Evolutionary conservation across 208 protist genomes (phyloP).

Genomic region (Tritrichomonas foetus): DNA sequence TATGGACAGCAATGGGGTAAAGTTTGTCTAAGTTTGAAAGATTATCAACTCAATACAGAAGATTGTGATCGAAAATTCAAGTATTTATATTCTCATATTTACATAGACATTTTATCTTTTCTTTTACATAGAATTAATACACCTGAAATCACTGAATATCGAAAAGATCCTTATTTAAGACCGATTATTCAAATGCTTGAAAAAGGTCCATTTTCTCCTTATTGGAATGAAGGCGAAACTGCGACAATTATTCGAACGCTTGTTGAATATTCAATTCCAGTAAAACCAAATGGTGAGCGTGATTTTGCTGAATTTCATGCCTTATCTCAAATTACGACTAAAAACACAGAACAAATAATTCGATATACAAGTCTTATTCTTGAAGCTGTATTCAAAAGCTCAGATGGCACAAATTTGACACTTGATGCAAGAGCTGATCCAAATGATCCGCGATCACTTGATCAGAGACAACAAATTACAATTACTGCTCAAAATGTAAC

Average conservation of each 20-base stretch:
- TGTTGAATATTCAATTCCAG: not conserved
- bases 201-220: not conserved
- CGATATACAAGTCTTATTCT: not conserved
- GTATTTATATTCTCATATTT: not conserved
- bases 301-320: constrained; percentile 13
- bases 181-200: not conserved
- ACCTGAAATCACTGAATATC: not conserved
- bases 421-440: too few species aligned
- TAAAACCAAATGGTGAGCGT: not conserved
- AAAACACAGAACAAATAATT: not conserved
- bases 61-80: not conserved
- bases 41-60: not conserved
- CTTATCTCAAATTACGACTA: not conserved
- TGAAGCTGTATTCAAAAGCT: not conserved
- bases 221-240: not conserved
- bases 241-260: not conserved
- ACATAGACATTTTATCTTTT: not conserved
- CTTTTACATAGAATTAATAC: not conserved
- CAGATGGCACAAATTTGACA: too few species aligned
- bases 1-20: not conserved
- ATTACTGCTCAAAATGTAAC: not conserved
- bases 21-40: not conserved
- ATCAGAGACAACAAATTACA: too few species aligned
- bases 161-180: not conserved
- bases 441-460: too few species aligned